phyloP scores from a whole-genome alignment of 139 green algal species.

The Parachlorella kessleri region DNA sequence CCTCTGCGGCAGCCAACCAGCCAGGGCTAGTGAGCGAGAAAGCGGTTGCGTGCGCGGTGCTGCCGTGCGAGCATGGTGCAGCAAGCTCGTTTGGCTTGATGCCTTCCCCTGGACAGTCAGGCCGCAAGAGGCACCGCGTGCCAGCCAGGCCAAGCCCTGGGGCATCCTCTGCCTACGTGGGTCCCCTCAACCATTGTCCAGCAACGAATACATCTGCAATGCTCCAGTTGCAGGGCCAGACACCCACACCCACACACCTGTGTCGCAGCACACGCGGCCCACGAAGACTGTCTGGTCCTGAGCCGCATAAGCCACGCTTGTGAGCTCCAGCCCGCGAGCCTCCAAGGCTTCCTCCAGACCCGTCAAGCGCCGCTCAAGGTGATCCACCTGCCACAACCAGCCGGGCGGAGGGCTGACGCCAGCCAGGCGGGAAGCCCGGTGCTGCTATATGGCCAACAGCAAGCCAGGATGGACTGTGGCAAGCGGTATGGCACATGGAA shows the following conservation, averaged over 20 bases:
- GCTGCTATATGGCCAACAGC: not conserved
- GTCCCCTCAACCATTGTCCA: too few species aligned
- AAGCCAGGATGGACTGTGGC: too few species aligned
- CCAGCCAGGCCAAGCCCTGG: too few species aligned
- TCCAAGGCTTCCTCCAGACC: conserved; percentile 35
- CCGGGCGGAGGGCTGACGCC: not conserved
- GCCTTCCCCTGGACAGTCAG: too few species aligned
- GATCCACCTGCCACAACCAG: conserved; percentile 51
- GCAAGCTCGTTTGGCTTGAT: too few species aligned
- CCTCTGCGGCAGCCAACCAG: conserved; percentile 30
- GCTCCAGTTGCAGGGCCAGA: not conserved
- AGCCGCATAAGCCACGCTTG: conserved; percentile 35
- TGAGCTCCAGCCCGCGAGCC: conserved; percentile 19
- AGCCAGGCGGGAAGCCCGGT: not conserved
- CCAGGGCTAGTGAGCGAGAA: too few species aligned
- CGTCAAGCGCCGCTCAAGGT: conserved; percentile 54
- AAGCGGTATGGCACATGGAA: not conserved
- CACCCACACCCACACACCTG: not conserved
- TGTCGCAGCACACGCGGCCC: conserved; percentile 73
- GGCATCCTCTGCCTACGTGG: too few species aligned
- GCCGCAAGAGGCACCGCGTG: too few species aligned
- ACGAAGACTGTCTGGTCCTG: conserved; percentile 68
- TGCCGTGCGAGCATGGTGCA: too few species aligned
- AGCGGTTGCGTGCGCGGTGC: too few species aligned
- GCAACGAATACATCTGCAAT: not conserved